phyloP scores from a whole-genome alignment of 805 yeast species.

The Saccharomycopsis synnaedendra region DNA sequence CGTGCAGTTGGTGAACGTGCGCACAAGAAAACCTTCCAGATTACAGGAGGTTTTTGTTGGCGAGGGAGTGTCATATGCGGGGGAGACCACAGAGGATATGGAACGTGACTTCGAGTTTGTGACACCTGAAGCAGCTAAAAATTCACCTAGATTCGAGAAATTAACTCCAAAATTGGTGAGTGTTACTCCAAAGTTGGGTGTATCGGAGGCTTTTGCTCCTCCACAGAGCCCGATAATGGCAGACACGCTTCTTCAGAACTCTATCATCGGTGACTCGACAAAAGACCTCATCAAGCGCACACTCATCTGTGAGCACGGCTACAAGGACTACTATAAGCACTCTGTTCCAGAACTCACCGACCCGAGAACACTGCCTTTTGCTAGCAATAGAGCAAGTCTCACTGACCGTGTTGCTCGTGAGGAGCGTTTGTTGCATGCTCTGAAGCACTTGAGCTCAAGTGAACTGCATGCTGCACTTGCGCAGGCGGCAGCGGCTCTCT shows the following conservation, averaged over 20 bases:
- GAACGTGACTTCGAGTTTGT: conserved; percentile 13
- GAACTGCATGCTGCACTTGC: conserved; percentile 2
- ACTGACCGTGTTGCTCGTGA: conserved; percentile 5
- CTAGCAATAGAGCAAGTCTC: background rate
- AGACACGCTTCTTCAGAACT: conserved; percentile 2
- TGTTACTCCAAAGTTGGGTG: background rate
- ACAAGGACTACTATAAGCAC: conserved; percentile 9
- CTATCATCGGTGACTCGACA: conserved; percentile 12
- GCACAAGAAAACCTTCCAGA: background rate
- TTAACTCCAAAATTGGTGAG: background rate
- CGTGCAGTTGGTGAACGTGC: background rate
- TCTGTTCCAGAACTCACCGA: conserved; percentile 12
- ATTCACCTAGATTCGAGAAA: background rate
- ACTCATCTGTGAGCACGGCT: conserved; percentile 6
- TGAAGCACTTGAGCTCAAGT: background rate
- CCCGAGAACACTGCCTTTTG: conserved; percentile 9
- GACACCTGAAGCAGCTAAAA: conserved; percentile 2
- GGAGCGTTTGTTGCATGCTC: conserved; percentile 1
- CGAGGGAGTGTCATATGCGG: background rate
- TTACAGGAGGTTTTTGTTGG: background rate
- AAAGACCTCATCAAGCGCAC: conserved; percentile 10
- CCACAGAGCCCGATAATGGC: background rate
- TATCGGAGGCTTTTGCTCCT: background rate
- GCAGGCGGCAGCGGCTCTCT: background rate
- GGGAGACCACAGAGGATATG: conserved; percentile 12